These are phyloP conservation scores for Lathyrus tuberosus DNA, from an alignment of 306 rosid species.

Conservation along the genomic window DNA sequence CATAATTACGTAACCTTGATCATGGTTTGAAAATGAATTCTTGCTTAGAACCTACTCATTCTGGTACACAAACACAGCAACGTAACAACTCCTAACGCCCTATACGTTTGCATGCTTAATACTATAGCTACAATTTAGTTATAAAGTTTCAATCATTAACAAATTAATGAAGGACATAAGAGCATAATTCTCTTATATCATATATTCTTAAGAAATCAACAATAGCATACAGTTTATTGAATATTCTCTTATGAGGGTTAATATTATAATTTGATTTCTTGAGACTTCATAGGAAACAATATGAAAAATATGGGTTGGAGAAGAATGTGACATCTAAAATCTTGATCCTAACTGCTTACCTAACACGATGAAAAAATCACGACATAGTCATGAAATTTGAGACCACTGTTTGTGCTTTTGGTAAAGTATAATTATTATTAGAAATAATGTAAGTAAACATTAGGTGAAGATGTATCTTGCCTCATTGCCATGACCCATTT, in stretches of 20 bases:
- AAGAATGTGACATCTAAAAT: constrained; percentile 33
- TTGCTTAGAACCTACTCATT: constrained; percentile 57
- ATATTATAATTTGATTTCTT: too few relatives aligned
- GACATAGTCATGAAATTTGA: constrained; percentile 3
- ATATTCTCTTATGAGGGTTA: too few relatives aligned
- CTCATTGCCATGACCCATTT: not conserved
- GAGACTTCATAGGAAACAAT: too few relatives aligned
- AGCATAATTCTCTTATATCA: not conserved
- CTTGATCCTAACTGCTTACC: constrained; percentile 46
- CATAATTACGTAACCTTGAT: constrained; percentile 27
- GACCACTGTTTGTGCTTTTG: constrained; percentile 1
- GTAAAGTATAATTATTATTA: not conserved
- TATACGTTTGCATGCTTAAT: not conserved
- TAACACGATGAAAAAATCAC: constrained; percentile 28
- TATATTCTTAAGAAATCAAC: not conserved
- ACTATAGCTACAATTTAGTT: constrained; percentile 19
- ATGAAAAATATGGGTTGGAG: constrained; percentile 11
- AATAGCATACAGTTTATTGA: not conserved
- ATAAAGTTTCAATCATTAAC: not conserved
- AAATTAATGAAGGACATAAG: not conserved
- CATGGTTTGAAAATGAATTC: constrained; percentile 25
- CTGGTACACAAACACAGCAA: constrained; percentile 1
- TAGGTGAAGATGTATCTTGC: not conserved
- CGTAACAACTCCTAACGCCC: constrained; percentile 5
- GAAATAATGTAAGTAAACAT: not conserved